Conservation (phyloP, 2,329 filamentous ascomycete genomes). For the Venturia nashicola region DNA sequence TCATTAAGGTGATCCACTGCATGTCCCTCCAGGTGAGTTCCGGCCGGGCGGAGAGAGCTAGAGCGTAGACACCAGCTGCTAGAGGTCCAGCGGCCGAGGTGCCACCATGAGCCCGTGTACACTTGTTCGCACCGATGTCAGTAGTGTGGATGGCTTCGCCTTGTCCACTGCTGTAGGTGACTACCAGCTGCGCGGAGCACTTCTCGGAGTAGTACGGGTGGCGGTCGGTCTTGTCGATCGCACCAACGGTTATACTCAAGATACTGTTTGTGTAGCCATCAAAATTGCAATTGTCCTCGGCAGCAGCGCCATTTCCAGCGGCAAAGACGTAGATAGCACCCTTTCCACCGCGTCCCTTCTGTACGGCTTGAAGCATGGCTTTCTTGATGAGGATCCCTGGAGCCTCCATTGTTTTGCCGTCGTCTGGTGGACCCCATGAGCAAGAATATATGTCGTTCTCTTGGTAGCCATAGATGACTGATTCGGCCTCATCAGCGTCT, state of each 20-base stretch:
- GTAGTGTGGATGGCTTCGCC: constrained; percentile 91
- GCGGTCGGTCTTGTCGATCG: constrained; percentile 73
- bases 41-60: constrained; percentile 73
- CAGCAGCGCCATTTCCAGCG: constrained; percentile 79
- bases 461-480: constrained; percentile 85
- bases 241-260: constrained; percentile 94
- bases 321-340: constrained; percentile 96
- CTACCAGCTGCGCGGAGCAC: constrained; percentile 88
- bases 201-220: constrained; percentile 95
- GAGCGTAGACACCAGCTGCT: constrained; percentile 81
- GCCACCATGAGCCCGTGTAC: constrained; percentile 74
- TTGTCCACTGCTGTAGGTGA: constrained; percentile 89
- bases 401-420: constrained; percentile 86
- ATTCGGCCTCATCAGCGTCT: constrained; percentile 82
- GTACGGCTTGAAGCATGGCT: constrained; percentile 85
- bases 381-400: constrained; percentile 78
- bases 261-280: constrained; percentile 99
- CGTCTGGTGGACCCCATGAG: constrained; percentile 94
- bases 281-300: constrained; percentile 96
- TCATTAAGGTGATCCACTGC: constrained; percentile 80
- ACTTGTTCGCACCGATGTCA: constrained; percentile 74
- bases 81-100: constrained; percentile 92
- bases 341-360: constrained; percentile 69
- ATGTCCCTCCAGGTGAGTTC: constrained; percentile 89
- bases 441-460: constrained; percentile 96